Percentiles rank a stretch among this genome's conserved stretches.
Conservation (phyloP, 2,329 filamentous ascomycete genomes). For the Bipolaris sorokiniana region DNA sequence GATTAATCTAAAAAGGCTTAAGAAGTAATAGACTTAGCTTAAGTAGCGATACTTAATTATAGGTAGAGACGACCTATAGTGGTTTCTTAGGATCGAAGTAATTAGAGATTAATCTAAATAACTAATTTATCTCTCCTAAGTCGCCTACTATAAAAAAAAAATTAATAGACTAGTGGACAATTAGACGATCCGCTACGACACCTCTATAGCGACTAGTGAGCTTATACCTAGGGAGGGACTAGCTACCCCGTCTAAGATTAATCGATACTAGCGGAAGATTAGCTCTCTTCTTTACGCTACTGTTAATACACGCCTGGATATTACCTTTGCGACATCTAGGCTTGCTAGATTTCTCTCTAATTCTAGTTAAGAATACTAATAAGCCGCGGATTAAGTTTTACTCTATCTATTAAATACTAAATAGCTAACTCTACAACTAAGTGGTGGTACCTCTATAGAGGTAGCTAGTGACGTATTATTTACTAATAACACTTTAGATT, state of each 20-base stretch:
- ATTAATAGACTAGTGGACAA: not conserved
- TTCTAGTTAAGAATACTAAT: not conserved
- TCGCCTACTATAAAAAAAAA: not conserved
- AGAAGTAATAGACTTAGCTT: not conserved
- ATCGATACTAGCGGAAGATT: not conserved
- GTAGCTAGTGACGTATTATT: slow-evolving; percentile 12
- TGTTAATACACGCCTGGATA: slow-evolving; percentile 10
- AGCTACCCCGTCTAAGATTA: not conserved
- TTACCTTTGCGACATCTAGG: slow-evolving; percentile 12
- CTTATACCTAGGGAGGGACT: not conserved
- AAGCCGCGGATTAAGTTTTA: slow-evolving; percentile 6
- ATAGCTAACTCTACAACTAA: not conserved
- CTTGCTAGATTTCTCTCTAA: slow-evolving; percentile 2
- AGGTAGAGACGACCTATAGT: slow-evolving; percentile 10
- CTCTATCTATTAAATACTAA: slow-evolving; percentile 8
- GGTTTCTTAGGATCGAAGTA: slow-evolving; percentile 12
- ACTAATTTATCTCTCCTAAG: not conserved
- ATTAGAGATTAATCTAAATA: not conserved
- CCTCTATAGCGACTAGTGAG: too few relatives aligned
- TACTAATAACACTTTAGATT: not conserved
- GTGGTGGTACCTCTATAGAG: not conserved
- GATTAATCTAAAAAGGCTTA: not conserved
- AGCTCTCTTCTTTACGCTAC: not conserved
- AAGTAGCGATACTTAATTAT: slow-evolving; percentile 1
- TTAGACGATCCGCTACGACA: too few relatives aligned